These are phyloP conservation scores for Candida buenavistaensis DNA, from an alignment of 1,139 yeast species.

Conservation along the genomic window DNA sequence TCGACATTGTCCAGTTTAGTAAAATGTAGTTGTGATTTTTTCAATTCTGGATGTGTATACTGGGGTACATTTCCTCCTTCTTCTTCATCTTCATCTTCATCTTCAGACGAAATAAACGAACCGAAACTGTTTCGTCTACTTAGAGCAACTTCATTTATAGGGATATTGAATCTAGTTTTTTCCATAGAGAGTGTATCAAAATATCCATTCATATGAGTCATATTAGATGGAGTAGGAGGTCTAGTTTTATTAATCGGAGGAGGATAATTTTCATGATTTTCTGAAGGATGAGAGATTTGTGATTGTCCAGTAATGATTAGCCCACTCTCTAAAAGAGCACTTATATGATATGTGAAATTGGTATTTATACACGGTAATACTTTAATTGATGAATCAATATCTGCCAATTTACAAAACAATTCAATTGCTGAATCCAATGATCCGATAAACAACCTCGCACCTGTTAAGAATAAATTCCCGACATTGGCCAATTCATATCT, in stretches of 20 bases:
- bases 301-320: slow-evolving; percentile 87
- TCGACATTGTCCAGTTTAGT: slow-evolving; percentile 52
- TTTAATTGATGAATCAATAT: slow-evolving; percentile 52
- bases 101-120: background rate
- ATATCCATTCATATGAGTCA: background rate
- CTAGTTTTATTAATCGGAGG: slow-evolving; percentile 39
- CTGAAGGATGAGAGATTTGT: slow-evolving; percentile 85
- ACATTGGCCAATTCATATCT: slow-evolving; percentile 77
- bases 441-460: slow-evolving; percentile 79
- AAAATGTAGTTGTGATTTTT: slow-evolving; percentile 72
- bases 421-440: slow-evolving; percentile 85
- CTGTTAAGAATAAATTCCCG: slow-evolving; percentile 83
- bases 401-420: slow-evolving; percentile 64
- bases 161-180: background rate
- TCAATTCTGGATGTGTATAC: slow-evolving; percentile 77
- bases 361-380: slow-evolving; percentile 85
- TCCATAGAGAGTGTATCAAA: background rate
- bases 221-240: slow-evolving; percentile 36
- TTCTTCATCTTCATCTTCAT: slow-evolving; percentile 30
- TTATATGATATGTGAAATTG: slow-evolving; percentile 81
- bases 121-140: slow-evolving; percentile 6
- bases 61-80: slow-evolving; percentile 66
- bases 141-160: slow-evolving; percentile 18
- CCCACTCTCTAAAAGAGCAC: slow-evolving; percentile 73
- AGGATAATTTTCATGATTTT: slow-evolving; percentile 27